phyloP scores from a whole-genome alignment of 495 filamentous ascomycete species.

The Acidiella bohemica region DNA sequence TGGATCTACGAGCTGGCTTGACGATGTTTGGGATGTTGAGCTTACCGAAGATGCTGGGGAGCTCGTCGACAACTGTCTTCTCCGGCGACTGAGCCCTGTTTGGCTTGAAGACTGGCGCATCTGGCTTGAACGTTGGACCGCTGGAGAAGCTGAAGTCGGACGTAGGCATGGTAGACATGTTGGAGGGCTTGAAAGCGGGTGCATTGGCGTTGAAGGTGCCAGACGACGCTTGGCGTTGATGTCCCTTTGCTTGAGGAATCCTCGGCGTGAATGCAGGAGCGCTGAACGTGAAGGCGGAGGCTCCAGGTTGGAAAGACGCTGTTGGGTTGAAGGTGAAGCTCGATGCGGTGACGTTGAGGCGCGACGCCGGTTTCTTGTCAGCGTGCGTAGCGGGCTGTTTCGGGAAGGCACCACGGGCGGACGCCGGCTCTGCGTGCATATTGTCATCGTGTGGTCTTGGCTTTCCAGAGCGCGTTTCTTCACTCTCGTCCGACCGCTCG shows the following conservation, averaged over 20 bases:
- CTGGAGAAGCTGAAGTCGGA: constrained; percentile 61
- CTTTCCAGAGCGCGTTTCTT: too few species aligned
- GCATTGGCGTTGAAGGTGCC: constrained; percentile 51
- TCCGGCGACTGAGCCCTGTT: constrained; percentile 16
- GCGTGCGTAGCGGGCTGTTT: constrained; percentile 1
- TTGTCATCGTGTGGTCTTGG: too few species aligned
- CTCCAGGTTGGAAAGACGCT: constrained; percentile 46
- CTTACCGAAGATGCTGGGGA: constrained; percentile 49
- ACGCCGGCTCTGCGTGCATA: not conserved
- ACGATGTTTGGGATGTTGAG: constrained; percentile 50
- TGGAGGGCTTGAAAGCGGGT: constrained; percentile 52
- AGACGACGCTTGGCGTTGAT: constrained; percentile 19
- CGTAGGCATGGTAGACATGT: not conserved
- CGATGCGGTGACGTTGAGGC: constrained; percentile 72
- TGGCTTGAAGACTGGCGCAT: constrained; percentile 70
- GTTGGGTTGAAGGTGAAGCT: constrained; percentile 74
- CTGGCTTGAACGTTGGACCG: constrained; percentile 60
- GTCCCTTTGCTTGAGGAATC: constrained; percentile 13
- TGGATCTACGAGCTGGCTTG: constrained; percentile 55
- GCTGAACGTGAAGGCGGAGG: constrained; percentile 35
- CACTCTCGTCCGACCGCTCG: not conserved
- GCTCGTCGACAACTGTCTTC: constrained; percentile 4
- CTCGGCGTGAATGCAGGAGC: constrained; percentile 27
- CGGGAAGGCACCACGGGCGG: too few species aligned
- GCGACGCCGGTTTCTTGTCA: constrained; percentile 45